Base-by-base conservation (phyloP, 768 basidiomycete genomes). In the Hypsizygus marmoreus region DNA sequence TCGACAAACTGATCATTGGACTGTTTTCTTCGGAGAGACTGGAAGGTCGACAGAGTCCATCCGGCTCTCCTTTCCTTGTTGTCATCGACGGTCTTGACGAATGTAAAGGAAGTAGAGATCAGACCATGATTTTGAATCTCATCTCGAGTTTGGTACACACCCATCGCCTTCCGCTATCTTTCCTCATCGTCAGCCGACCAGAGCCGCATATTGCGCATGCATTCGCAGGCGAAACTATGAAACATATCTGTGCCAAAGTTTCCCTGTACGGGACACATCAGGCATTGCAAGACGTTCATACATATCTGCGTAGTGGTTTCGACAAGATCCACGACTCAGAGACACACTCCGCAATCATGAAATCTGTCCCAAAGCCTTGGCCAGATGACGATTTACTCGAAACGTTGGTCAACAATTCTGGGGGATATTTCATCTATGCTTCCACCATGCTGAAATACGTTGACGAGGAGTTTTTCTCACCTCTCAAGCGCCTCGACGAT, bases 1-100 rank as follows among this genome's bases (percentile, higher is more conserved):
- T 57, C 17, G 33, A 45, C 25, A 37, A 51, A 2, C 37, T 63
- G 11, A 36, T 61, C 23, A 31, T 53, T 0, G 34, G 43, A 7
- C 54, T 52, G 11, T 38, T 59, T n/a, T 20, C 16, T n/a, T n/a
- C n/a, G n/a, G n/a, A n/a, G n/a, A n/a, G n/a, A n/a, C n/a, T n/a
- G n/a, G n/a, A n/a, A n/a, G n/a, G n/a, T n/a, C n/a, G n/a, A n/a
- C n/a, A n/a, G 79, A 82, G 28, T 39, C 28, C 37, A 24, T 10
- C 17, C 22, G 14, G n/a, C n/a, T n/a, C n/a, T n/a, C n/a, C n/a
- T n/a, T n/a, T n/a, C n/a, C n/a, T n/a, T n/a, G n/a, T n/a, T n/a
- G n/a, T n/a, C n/a, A n/a, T n/a, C n/a, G n/a, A n/a, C n/a, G n/a
- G n/a, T n/a, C n/a, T n/a, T n/a, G n/a, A n/a, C n/a, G n/a, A n/a